Conservation (phyloP, 1,139 yeast genomes). For the Debaryomycetaceae sp. region DNA sequence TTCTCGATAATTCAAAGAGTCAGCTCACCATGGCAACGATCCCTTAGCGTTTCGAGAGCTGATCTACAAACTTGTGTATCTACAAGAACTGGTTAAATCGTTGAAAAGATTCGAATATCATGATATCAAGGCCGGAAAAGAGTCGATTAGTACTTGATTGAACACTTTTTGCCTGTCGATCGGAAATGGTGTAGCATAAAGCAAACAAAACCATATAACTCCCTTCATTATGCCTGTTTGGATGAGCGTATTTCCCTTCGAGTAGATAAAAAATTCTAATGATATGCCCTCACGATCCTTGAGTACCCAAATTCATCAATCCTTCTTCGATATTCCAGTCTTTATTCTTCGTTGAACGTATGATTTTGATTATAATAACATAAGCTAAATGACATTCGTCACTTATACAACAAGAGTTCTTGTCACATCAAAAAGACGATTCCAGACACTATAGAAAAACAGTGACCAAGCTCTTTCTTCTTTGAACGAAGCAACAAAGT, state of each 20-base stretch:
- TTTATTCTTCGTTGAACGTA: constrained; percentile 2
- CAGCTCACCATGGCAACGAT: too few relatives aligned
- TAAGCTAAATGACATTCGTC: constrained; percentile 2
- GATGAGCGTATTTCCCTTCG: too few relatives aligned
- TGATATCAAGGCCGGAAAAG: too few relatives aligned
- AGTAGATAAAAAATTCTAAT: too few relatives aligned
- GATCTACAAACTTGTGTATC: not conserved
- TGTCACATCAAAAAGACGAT: not conserved
- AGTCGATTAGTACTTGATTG: too few relatives aligned
- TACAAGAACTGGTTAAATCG: not conserved
- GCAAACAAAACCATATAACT: too few relatives aligned
- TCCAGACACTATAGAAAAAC: not conserved
- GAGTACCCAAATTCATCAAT: not conserved
- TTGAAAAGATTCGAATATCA: too few relatives aligned
- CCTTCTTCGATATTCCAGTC: not conserved
- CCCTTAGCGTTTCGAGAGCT: not conserved
- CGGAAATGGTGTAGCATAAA: too few relatives aligned
- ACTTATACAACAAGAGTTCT: not conserved
- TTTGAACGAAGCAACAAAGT: not conserved
- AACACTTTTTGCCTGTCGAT: too few relatives aligned
- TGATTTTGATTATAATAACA: constrained; percentile 3
- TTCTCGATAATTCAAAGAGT: too few relatives aligned
- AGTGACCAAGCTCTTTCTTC: not conserved
- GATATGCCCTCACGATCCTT: too few relatives aligned
- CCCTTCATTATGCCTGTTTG: too few relatives aligned